Evolutionary conservation across 139 green algal genomes (phyloP), one percentile per base, ranked within the genome.

Genomic region (Auxenochlorella protothecoides): DNA sequence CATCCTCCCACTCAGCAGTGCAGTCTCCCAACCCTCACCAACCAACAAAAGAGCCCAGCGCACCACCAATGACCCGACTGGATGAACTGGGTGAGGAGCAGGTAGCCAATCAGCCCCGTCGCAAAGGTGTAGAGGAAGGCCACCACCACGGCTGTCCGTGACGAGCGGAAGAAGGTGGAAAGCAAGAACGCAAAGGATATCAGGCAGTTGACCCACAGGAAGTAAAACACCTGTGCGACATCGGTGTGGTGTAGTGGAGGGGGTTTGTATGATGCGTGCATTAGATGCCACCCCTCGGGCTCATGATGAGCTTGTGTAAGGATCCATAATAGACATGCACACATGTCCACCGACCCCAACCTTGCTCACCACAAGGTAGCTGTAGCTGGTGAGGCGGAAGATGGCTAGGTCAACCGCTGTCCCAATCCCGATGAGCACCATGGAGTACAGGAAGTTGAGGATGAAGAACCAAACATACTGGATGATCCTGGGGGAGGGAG

Each of bases 201-300:
- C 80, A 95, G 86, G 73, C 84, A 85, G 81, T 93, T 87, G 78
- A 85, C 80, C 81, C 91, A 94, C 3, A 98, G 60, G 60, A 96
- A 85, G 82, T 92, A 96, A 65, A 95, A 90, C 51, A 97, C 77
- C 66, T 88, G 72, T 91, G 84, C n/a, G 93, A 6, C 72, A 68
- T 75, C 80, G 74, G 53, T 11, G 64, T 14, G 63, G 63, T 15
- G 57, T 62, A 11, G 57, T 15, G 57, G 57, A 11, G 57, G 2
- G 57, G 63, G 63, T 5, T 54, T 55, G 63, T 6, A 5, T 54
- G 63, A 54, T 13, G 27, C 60, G 27, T 0, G 5, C n/a, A 63
- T n/a, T 64, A 51, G 13, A 71, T n/a, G 63, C 63, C 72, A 60
- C 56, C 4, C 44, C 53, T 13, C 2, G 2, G 9, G 60, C 62